Base-by-base conservation (phyloP, 768 basidiomycete genomes). In the Kwoniella sp. region DNA sequence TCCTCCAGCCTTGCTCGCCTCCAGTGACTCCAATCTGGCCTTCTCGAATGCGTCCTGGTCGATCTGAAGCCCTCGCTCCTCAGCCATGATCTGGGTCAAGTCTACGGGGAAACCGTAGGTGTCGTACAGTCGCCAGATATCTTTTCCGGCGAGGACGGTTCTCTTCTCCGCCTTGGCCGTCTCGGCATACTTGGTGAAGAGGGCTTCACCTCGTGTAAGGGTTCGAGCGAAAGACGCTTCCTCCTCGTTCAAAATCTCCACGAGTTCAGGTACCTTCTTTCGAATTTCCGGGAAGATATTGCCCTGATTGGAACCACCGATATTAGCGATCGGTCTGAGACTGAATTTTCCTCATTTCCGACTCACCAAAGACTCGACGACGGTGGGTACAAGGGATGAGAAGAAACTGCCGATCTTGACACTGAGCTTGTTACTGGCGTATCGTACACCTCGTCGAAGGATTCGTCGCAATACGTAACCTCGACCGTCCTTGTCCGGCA, bases 61-160 rank as follows among this genome's bases (percentile, higher is more conserved):
- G 73, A 98, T 86, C 7, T 83, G 84, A 50, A 99, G 83, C 1
- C 88, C 89, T 29, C 92, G 83, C 77, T 99, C 96, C 79, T 94
- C 91, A 3, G 96, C 96, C 96, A 99, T 98, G 64, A 99, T 84
- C 55, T 90, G 88, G 0, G 96, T 99, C 55, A 99, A 83, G 77
- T 99, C 96, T 47, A 92, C 93, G 0, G 96, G 96, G 84, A 99
- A 99, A 56, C 96, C 96, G 77, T 91, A 99, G 0, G 96, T 98
- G 79, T 99, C 96, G 79, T 98, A 98, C 56, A 99, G 82, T 28
- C 91, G 86, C 96, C 96, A 99, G 37, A 97, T 92, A 75, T 99
- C 95, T 71, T 89, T 90, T 26, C 96, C 96, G 65, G 84, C 87
- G 30, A 99, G 87, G 70, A 87, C 86, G 41, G 83, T 88, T 4